phyloP scores from a whole-genome alignment of 495 filamentous ascomycete genomes.

The Apiosordaria backusii region DNA sequence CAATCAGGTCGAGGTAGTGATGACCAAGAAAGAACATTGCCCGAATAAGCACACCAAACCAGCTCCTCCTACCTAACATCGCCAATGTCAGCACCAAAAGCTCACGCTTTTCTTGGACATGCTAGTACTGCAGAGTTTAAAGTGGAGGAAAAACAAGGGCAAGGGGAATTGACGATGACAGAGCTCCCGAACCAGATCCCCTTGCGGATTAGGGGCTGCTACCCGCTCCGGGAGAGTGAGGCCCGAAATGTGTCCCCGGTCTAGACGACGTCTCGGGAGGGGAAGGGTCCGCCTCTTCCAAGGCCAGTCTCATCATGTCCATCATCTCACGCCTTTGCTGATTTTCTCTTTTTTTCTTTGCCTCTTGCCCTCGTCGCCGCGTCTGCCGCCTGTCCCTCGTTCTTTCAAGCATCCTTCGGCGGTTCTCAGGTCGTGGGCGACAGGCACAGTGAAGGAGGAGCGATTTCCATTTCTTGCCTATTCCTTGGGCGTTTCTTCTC shows the following conservation, averaged over 20 bases:
- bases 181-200: background rate
- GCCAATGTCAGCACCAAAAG: constrained; percentile 1
- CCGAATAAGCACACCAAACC: background rate
- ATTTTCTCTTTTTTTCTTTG: background rate
- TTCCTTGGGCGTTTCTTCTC: background rate
- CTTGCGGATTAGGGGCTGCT: background rate
- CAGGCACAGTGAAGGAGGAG: background rate
- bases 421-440: background rate
- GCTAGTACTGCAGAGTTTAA: background rate
- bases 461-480: background rate
- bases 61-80: background rate
- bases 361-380: background rate
- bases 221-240: too few species aligned
- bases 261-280: background rate
- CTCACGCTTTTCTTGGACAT: background rate
- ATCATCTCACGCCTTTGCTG: background rate
- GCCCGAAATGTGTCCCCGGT: background rate
- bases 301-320: background rate
- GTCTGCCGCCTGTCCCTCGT: background rate
- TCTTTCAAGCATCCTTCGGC: background rate
- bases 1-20: background rate
- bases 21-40: background rate
- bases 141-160: background rate
- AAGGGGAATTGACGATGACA: background rate
- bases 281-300: background rate